Conservation (phyloP, 208 protist species). For the Trypanosoma lewisi region DNA sequence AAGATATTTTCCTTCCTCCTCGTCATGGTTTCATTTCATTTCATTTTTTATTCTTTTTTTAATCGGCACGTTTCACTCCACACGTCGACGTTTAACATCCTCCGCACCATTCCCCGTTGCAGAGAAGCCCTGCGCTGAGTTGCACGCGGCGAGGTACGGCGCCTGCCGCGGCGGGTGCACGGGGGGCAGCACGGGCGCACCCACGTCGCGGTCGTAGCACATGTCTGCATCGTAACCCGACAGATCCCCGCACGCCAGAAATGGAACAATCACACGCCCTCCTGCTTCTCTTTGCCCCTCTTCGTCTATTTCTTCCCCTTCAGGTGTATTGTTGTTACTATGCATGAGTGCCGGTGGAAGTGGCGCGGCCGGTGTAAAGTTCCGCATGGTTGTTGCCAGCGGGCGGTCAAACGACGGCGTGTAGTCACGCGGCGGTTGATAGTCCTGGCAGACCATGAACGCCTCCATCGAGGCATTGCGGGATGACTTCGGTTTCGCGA, state of each 20-base stretch:
- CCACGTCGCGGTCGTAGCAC: constrained; percentile 65
- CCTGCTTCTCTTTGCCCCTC: background rate
- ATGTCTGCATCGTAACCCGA: constrained; percentile 92
- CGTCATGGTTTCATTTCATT: background rate
- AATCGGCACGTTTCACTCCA: too few species aligned
- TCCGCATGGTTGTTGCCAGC: constrained; percentile 26
- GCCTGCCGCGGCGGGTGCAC: constrained; percentile 76
- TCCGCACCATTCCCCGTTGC: background rate
- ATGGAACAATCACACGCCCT: constrained; percentile 83
- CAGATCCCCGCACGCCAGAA: constrained; percentile 97
- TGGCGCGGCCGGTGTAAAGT: constrained; percentile 23
- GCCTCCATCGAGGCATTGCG: constrained; percentile 96
- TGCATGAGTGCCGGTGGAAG: background rate
- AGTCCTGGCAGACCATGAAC: constrained; percentile 95
- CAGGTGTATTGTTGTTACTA: background rate
- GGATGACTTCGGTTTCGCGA: constrained; percentile 96
- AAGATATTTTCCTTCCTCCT: background rate
- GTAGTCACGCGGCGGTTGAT: constrained; percentile 87
- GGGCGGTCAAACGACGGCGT: constrained; percentile 42
- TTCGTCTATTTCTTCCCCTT: background rate
- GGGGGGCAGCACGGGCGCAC: constrained; percentile 41
- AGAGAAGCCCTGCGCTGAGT: background rate
- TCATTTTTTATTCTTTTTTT: background rate
- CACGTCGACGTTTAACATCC: constrained; percentile 18
- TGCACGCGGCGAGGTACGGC: constrained; percentile 44